Conservation (phyloP, 2,329 filamentous ascomycete genomes). For the Tolypocladium capitatum region DNA sequence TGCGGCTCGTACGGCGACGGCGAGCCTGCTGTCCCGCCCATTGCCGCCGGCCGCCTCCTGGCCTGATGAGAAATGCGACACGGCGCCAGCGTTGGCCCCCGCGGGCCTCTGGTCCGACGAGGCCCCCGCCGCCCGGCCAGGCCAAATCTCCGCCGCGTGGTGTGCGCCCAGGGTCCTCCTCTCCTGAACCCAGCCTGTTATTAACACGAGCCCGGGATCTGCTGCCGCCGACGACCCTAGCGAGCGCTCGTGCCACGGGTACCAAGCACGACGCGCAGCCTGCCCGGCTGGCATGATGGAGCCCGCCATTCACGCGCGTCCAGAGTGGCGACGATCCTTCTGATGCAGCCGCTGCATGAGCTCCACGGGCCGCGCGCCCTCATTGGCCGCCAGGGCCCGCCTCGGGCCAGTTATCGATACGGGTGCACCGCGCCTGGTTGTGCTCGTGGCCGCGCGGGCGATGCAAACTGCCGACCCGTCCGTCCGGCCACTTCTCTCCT, state of each 20-base stretch:
- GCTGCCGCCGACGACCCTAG: too few relatives aligned
- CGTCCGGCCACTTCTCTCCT: conserved; percentile 3
- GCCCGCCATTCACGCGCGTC: conserved; percentile 7
- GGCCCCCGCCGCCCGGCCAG: neutral
- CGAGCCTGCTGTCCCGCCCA: too few relatives aligned
- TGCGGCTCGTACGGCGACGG: too few relatives aligned
- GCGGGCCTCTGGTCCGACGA: neutral
- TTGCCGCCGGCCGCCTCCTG: neutral
- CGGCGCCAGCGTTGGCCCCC: neutral
- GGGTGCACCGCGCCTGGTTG: neutral
- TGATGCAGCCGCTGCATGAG: conserved; percentile 11
- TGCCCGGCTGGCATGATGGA: conserved; percentile 5
- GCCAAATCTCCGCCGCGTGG: conserved; percentile 1
- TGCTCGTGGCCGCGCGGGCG: conserved; percentile 2
- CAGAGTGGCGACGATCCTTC: conserved; percentile 11
- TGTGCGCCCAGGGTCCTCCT: neutral
- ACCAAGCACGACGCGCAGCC: neutral
- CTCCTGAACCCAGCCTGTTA: conserved; percentile 3
- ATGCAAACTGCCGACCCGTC: conserved; percentile 12
- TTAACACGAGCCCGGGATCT: neutral
- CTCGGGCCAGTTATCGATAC: neutral
- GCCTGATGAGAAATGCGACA: neutral
- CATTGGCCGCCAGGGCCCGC: conserved; percentile 6
- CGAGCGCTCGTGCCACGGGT: too few relatives aligned
- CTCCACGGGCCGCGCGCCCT: conserved; percentile 2